A percentile compares a stretch with the other conserved stretches of the same genome.
Evolutionary conservation across 148 eudicot genomes (phyloP).

Genomic region (Dianthus caryophyllus): DNA sequence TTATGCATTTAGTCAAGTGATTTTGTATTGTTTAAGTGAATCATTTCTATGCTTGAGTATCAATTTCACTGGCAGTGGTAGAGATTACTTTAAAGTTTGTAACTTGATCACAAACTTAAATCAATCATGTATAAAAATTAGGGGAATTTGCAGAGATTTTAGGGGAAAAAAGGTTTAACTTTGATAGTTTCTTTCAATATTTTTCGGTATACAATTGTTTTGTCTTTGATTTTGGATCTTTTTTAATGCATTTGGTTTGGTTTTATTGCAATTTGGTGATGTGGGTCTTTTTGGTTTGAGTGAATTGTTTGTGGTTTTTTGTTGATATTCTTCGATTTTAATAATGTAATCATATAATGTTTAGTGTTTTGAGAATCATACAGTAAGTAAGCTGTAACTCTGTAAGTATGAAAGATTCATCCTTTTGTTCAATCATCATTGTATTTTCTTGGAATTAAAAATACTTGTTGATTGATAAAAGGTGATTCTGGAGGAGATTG

Average conservation of each 20-base stretch:
- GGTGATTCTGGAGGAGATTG: too few relatives aligned
- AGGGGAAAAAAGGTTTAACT: conserved; percentile 29
- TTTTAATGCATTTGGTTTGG: neutral
- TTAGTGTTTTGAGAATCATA: too few relatives aligned
- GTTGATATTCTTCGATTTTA: neutral
- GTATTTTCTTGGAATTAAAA: too few relatives aligned
- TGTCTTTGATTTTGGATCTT: neutral
- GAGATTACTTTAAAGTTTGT: neutral
- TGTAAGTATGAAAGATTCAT: too few relatives aligned
- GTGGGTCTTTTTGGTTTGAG: conserved; percentile 13
- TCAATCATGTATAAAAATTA: conserved; percentile 36
- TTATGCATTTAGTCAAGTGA: too few relatives aligned
- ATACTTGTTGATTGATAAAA: too few relatives aligned
- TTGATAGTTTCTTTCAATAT: conserved; percentile 31
- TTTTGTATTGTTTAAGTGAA: too few relatives aligned
- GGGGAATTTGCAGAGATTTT: conserved; percentile 30
- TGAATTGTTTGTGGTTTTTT: conserved; percentile 14
- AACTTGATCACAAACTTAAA: neutral
- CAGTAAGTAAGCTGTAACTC: too few relatives aligned
- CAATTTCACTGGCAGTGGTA: too few relatives aligned
- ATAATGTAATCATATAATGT: too few relatives aligned
- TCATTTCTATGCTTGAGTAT: too few relatives aligned
- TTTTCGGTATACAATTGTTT: conserved; percentile 29
- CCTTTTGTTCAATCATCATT: too few relatives aligned
- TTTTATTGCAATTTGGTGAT: conserved; percentile 10